Base-by-base conservation (phyloP, 371 early-diverging fungal genomes). In the Chytridium lagenaria region DNA sequence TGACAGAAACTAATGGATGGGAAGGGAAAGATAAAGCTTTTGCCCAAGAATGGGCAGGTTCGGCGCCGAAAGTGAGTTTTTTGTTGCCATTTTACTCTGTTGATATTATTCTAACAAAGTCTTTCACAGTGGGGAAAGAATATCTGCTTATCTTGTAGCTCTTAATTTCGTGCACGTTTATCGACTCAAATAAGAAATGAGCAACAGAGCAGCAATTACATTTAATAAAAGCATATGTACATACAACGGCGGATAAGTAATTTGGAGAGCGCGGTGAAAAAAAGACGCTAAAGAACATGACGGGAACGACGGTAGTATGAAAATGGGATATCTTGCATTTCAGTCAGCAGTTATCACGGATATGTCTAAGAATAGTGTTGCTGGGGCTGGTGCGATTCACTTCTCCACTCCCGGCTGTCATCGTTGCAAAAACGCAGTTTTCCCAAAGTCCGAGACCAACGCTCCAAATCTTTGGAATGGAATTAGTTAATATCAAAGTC, bases 1-100 rank as follows among this genome's bases (percentile, higher is more conserved):
- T 65, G 26, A 65, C 73, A 37, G 81, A 78, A 33, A 10, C 61
- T 3, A 23, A 34, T 34, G 61, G 61, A 34, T 61, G 36, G 44
- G 44, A 44, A 19, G 44, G 44, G 7, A 44, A 44, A 44, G 44
- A 44, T 44, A 44, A 44, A 19, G 44, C 44, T 7, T 44, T 44
- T 44, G 44, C 44, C 12, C 44, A 44, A 44, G 44, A 44, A 19
- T 44, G 44, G 44, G 19, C 12, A 12, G 44, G 44, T 7, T 7
- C 44, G 7, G 44, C 19, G 7, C 44, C 44, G 19, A 44, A 44
- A 19, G 44, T 44, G 19, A 12, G 44, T 12, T 7, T 12, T 44
- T 44, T 7, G 44, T 19, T 44, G 44, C 44, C 44, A 19, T 44
- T 44, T 44, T 12, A 44, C 7, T 44, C 44, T 12, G 44, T 44